phyloP scores from a whole-genome alignment of 2,329 filamentous ascomycete species.

The Knoxdaviesia proteae region DNA sequence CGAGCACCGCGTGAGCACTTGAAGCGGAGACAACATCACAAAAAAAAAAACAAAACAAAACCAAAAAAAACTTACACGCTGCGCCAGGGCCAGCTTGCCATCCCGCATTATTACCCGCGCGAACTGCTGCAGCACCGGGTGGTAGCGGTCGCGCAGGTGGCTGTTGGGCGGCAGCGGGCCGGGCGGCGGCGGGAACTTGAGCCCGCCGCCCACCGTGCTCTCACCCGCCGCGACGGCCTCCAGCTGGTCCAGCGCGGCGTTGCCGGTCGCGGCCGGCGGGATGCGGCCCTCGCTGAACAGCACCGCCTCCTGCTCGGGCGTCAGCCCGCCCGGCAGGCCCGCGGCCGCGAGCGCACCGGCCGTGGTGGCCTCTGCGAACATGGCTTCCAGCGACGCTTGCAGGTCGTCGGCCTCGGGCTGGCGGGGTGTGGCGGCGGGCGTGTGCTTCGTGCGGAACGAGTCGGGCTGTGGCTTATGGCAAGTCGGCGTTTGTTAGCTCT shows the following conservation, averaged over 20 bases:
- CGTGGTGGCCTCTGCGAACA: slow-evolving; percentile 4
- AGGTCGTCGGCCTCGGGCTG: background rate
- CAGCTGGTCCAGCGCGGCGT: slow-evolving; percentile 3
- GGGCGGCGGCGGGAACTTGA: slow-evolving; percentile 58
- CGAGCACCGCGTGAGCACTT: background rate
- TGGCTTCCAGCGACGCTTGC: slow-evolving; percentile 1
- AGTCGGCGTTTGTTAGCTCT: too few relatives aligned
- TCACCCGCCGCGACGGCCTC: slow-evolving; percentile 5
- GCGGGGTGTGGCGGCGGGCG: too few relatives aligned
- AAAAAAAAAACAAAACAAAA: slow-evolving; percentile 11
- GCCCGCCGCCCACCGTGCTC: slow-evolving; percentile 19
- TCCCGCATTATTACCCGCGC: slow-evolving; percentile 81
- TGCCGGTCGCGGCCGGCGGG: slow-evolving; percentile 10
- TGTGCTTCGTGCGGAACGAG: too few relatives aligned
- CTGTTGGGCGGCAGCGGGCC: slow-evolving; percentile 38
- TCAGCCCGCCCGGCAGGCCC: slow-evolving; percentile 14
- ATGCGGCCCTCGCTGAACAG: slow-evolving; percentile 22
- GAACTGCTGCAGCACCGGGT: slow-evolving; percentile 67
- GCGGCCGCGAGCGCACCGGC: slow-evolving; percentile 4
- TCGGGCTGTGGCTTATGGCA: too few relatives aligned
- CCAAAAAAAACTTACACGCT: slow-evolving; percentile 40
- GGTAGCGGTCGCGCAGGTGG: slow-evolving; percentile 64
- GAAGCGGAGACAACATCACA: too few relatives aligned
- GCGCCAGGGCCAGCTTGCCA: slow-evolving; percentile 77
- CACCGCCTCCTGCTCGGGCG: slow-evolving; percentile 20